Conservation (phyloP, 192 early-diverging fungal genomes). For the Linnemannia elongata region DNA sequence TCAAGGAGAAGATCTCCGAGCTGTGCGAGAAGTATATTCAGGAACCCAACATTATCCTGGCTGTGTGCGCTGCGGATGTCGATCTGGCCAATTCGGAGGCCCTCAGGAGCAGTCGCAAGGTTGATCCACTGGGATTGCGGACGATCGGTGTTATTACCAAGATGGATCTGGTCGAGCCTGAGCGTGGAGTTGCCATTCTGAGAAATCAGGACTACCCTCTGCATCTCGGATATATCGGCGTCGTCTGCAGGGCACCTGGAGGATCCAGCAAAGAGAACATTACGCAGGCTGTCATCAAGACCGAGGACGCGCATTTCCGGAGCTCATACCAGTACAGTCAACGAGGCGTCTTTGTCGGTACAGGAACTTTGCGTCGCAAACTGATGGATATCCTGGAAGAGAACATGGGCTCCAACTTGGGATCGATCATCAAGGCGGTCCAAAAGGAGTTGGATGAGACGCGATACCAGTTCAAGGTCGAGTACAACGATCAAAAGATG, state of each 20-base stretch:
- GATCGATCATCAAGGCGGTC: constrained; percentile 91
- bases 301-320: constrained; percentile 71
- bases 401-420: constrained; percentile 89
- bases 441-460: constrained; percentile 95
- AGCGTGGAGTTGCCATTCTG: constrained; percentile 82
- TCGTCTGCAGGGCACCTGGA: constrained; percentile 84
- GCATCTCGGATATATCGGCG: constrained; percentile 95
- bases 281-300: constrained; percentile 65
- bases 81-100: constrained; percentile 91
- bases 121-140: constrained; percentile 82
- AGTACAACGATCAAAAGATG: constrained; percentile 96
- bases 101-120: constrained; percentile 80
- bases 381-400: constrained; percentile 93
- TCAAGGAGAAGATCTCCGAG: constrained; percentile 85
- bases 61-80: constrained; percentile 88
- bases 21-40: constrained; percentile 87
- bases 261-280: constrained; percentile 59
- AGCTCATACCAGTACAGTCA: constrained; percentile 69
- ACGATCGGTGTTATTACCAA: constrained; percentile 92
- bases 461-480: constrained; percentile 98
- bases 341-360: constrained; percentile 85
- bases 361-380: constrained; percentile 85
- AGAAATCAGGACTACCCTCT: constrained; percentile 94
- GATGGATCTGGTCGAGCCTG: constrained; percentile 89
- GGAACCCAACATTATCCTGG: constrained; percentile 87